phyloP scores from a whole-genome alignment of 257 asterid species.

The Salvia splendens region DNA sequence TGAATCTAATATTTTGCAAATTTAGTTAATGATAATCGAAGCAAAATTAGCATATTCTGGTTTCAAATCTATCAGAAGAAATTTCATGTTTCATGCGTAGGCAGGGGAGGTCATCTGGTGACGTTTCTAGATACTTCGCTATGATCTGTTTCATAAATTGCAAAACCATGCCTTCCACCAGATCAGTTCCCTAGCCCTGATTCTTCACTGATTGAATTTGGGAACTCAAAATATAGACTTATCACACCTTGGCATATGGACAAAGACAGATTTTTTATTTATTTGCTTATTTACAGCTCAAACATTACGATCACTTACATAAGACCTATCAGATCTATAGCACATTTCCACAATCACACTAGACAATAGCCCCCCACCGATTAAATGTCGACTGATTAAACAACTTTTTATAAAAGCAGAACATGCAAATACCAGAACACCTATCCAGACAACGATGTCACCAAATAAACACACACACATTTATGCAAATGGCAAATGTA shows the following conservation, averaged over 20 bases:
- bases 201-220: not conserved
- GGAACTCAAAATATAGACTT: not conserved
- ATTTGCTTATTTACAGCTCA: not conserved
- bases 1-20: no score
- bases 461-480: not conserved
- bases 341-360: conserved; percentile 9
- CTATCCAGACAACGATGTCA: not conserved
- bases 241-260: conserved; percentile 7
- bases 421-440: conserved; percentile 15
- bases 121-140: not conserved
- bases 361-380: not conserved
- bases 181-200: conserved; percentile 16
- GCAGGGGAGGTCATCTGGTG: not conserved
- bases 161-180: conserved; percentile 18
- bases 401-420: conserved; percentile 19
- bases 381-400: not conserved
- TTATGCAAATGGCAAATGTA: not conserved
- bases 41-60: no score
- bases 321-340: conserved; percentile 37
- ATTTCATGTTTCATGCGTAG: no score
- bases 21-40: no score
- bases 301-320: not conserved
- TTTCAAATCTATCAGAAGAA: no score
- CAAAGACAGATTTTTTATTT: not conserved
- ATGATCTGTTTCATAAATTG: conserved; percentile 6